Conservation (phyloP, 257 asterid species). For the Solanum pimpinellifolium region DNA sequence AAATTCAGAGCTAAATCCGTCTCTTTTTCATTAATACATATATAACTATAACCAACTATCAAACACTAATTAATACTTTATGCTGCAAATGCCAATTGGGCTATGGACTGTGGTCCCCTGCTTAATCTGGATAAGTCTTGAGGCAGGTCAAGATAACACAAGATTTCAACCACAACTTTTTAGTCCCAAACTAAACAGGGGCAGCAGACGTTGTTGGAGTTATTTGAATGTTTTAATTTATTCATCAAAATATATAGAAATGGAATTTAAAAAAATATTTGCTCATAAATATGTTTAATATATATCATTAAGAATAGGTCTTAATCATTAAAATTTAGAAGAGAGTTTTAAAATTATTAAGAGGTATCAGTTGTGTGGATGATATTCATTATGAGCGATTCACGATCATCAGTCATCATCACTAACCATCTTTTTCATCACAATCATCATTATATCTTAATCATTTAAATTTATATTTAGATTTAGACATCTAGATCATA, state of each 20-base stretch:
- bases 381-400: too few relatives aligned
- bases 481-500: too few relatives aligned
- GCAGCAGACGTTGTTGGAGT: background rate
- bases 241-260: background rate
- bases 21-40: too few relatives aligned
- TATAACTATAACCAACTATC: background rate
- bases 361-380: background rate
- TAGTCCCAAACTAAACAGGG: background rate
- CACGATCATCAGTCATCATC: background rate
- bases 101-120: background rate
- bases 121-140: background rate
- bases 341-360: too few relatives aligned
- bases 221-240: background rate
- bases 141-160: background rate
- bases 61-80: background rate
- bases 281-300: background rate
- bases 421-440: too few relatives aligned
- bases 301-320: background rate
- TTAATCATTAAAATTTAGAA: background rate
- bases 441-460: background rate
- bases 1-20: too few relatives aligned
- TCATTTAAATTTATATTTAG: fast-evolving
- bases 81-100: background rate
- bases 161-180: background rate
- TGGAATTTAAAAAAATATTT: background rate